A percentile compares a stretch with the other conserved stretches of the same genome.
phyloP scores from a whole-genome alignment of 1,284 basidiomycete species.

The Ceratobasidium sp. region DNA sequence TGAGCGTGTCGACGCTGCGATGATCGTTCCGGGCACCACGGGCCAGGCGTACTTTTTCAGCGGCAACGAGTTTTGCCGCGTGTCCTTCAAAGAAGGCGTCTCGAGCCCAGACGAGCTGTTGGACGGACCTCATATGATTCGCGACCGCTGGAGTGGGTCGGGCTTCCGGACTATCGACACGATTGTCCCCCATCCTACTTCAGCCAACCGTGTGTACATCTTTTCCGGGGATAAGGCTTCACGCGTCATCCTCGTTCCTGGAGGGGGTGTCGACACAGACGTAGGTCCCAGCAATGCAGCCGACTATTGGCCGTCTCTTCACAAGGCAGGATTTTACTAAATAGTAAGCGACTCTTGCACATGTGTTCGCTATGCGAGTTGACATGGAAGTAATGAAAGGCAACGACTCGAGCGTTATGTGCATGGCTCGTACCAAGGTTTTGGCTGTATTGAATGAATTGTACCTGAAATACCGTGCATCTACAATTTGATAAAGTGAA shows the following conservation, averaged over 20 bases:
- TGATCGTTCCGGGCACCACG: constrained; percentile 25
- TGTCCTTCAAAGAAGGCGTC: constrained; percentile 10
- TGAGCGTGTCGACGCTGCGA: constrained; percentile 15
- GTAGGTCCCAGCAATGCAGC: neutral
- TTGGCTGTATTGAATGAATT: too few relatives aligned
- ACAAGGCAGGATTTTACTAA: constrained; percentile 17
- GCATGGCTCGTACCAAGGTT: too few relatives aligned
- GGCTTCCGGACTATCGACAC: constrained; percentile 7
- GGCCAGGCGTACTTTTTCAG: constrained; percentile 16
- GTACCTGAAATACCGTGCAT: too few relatives aligned
- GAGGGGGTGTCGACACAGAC: neutral
- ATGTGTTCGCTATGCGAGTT: too few relatives aligned
- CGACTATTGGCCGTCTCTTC: constrained; percentile 14
- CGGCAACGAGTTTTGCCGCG: constrained; percentile 9
- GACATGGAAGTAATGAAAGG: too few relatives aligned
- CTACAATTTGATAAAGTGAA: too few relatives aligned
- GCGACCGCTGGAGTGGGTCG: neutral
- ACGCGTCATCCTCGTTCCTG: constrained; percentile 13
- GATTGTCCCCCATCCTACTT: neutral
- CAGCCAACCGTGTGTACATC: neutral
- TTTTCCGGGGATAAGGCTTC: neutral
- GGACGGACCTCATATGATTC: constrained; percentile 30
- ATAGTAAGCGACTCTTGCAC: neutral
- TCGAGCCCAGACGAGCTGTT: constrained; percentile 12
- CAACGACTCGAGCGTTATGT: too few relatives aligned